Evolutionary conservation across 306 rosid species (phyloP).

Genomic region (Sesbania bispinosa): DNA sequence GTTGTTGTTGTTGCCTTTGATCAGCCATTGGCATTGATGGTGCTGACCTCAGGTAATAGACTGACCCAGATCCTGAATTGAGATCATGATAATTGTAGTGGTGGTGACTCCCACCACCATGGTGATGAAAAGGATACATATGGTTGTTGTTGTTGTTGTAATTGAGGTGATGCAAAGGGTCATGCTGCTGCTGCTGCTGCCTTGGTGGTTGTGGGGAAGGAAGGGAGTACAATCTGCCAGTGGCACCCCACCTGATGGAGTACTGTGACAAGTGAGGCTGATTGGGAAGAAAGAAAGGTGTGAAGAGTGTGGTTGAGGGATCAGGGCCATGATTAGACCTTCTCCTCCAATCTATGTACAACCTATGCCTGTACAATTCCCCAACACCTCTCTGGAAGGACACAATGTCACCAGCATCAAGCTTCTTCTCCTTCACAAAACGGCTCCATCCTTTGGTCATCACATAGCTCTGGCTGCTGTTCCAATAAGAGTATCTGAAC

Average conservation of each 20-base stretch:
- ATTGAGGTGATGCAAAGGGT: conserved; percentile 30
- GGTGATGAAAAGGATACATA: conserved; percentile 13
- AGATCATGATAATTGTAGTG: conserved; percentile 28
- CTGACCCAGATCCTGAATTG: conserved; percentile 34
- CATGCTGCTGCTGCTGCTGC: conserved; percentile 25
- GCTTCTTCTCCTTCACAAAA: conserved; percentile 82
- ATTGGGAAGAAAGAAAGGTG: conserved; percentile 43
- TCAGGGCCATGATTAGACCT: conserved; percentile 32
- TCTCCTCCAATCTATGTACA: conserved; percentile 75
- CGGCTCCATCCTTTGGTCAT: conserved; percentile 98
- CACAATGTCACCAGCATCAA: conserved; percentile 81
- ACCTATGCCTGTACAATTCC: conserved; percentile 43
- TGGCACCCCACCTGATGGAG: conserved; percentile 40
- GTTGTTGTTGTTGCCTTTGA: conserved; percentile 30
- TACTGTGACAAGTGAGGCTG: conserved; percentile 33
- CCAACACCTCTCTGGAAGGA: conserved; percentile 78
- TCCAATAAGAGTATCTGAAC: conserved; percentile 91
- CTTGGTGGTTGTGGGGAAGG: background rate
- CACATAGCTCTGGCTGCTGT: conserved; percentile 90
- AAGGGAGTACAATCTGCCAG: conserved; percentile 43
- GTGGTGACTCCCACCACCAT: too few species aligned
- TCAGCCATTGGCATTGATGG: conserved; percentile 12
- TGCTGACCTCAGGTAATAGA: conserved; percentile 36
- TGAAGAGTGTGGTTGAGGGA: conserved; percentile 5
- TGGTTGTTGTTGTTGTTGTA: conserved; percentile 29